Evolutionary conservation across 768 basidiomycete genomes (phyloP).

Genomic region (Boletellus sp.): DNA sequence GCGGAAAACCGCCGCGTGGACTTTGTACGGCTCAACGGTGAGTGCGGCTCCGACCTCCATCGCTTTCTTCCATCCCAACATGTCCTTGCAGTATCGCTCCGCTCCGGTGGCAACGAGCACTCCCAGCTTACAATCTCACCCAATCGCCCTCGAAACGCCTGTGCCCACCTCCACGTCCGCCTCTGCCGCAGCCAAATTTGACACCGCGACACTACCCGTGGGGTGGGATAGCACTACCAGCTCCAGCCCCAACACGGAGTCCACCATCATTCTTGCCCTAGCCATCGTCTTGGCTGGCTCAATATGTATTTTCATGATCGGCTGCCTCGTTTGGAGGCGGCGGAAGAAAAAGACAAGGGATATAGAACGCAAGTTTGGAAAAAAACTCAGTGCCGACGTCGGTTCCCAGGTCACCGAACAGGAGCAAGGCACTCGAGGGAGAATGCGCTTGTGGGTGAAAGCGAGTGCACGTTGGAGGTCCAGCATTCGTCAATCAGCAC

Average conservation of each 20-base stretch:
- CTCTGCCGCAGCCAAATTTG: constrained; percentile 16
- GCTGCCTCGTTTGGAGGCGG: constrained; percentile 57
- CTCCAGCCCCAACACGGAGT: constrained; percentile 30
- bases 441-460: constrained; percentile 59
- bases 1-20: constrained; percentile 53
- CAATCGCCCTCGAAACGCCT: neutral
- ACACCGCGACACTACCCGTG: constrained; percentile 41
- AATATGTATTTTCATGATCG: constrained; percentile 59
- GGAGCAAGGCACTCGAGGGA: constrained; percentile 46
- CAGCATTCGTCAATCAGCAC: constrained; percentile 56
- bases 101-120: constrained; percentile 3
- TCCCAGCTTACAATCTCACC: neutral
- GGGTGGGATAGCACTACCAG: constrained; percentile 43
- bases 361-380: constrained; percentile 45
- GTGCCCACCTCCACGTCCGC: neutral
- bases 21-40: constrained; percentile 68
- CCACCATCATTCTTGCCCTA: constrained; percentile 50
- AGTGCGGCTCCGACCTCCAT: constrained; percentile 27
- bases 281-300: constrained; percentile 60
- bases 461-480: constrained; percentile 70
- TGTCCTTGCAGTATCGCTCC: constrained; percentile 16
- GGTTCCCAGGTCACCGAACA: constrained; percentile 29
- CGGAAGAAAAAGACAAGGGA: constrained; percentile 42
- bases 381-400: constrained; percentile 22
- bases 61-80: neutral